Percentiles rank a stretch among this genome's conserved stretches.
These are phyloP conservation scores for Hebeloma cylindrosporum DNA, from an alignment of 768 basidiomycete genomes.

Conservation along the genomic window DNA sequence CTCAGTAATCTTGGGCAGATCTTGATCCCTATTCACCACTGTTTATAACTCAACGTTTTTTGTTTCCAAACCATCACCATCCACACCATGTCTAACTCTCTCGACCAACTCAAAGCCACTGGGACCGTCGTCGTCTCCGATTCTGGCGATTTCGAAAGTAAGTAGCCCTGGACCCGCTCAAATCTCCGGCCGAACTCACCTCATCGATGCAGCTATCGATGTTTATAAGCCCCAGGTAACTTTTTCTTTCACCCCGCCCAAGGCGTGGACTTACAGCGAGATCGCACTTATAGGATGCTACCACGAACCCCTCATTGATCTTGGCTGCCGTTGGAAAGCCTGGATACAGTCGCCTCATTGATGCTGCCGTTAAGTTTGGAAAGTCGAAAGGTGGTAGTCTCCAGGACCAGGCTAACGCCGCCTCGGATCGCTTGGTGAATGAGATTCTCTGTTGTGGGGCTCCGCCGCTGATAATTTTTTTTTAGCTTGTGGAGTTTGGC, in stretches of 20 bases:
- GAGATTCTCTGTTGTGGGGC: background rate
- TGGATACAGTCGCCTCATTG: constrained; percentile 79
- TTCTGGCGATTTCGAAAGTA: constrained; percentile 96
- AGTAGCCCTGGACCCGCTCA: too few relatives aligned
- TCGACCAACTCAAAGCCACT: constrained; percentile 83
- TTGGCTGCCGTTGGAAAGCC: constrained; percentile 91
- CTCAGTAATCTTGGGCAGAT: constrained; percentile 13
- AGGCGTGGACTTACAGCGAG: too few relatives aligned
- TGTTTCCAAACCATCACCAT: constrained; percentile 31
- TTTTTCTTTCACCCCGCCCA: too few relatives aligned
- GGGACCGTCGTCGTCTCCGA: constrained; percentile 97
- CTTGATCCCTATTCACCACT: constrained; percentile 3
- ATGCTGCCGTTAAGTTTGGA: constrained; percentile 69
- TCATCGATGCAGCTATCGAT: too few relatives aligned
- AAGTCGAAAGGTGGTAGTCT: constrained; percentile 80
- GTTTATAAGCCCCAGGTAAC: too few relatives aligned
- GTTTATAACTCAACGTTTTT: constrained; percentile 11
- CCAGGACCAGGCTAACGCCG: constrained; percentile 74
- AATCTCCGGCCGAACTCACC: too few relatives aligned
- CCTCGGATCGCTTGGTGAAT: constrained; percentile 86
- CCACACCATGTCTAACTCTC: constrained; percentile 82
- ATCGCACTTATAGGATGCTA: constrained; percentile 98
- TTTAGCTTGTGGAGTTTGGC: constrained; percentile 94
- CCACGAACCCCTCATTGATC: constrained; percentile 96
- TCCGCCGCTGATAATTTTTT: background rate